Evolutionary conservation across 306 rosid species (phyloP).

Genomic region (Pyrus betulifolia): DNA sequence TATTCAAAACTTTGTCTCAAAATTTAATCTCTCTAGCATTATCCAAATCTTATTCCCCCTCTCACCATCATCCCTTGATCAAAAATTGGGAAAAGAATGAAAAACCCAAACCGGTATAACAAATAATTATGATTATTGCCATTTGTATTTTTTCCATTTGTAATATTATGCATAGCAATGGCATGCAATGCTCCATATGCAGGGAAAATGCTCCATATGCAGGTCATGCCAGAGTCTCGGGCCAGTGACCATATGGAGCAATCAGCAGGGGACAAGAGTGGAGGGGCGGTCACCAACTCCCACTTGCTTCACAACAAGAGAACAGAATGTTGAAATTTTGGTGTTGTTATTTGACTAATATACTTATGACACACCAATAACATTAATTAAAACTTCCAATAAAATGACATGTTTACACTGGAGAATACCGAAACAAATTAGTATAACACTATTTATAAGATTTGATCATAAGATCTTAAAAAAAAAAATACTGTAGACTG

Average conservation of each 20-base stretch:
- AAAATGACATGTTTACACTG: too few relatives aligned
- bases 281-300: slow-evolving; percentile 53
- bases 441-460: too few relatives aligned
- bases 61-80: background rate
- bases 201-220: background rate
- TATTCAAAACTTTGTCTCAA: too few relatives aligned
- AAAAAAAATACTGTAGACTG: fast-evolving
- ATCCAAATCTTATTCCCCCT: background rate
- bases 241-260: background rate
- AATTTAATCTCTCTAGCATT: too few relatives aligned
- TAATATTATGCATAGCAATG: background rate
- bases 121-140: background rate
- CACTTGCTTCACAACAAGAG: slow-evolving; percentile 67
- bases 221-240: background rate
- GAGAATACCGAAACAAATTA: too few relatives aligned
- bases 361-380: background rate
- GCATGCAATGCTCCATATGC: background rate
- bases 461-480: too few relatives aligned
- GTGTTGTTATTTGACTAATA: background rate
- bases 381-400: background rate
- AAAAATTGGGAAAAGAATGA: too few relatives aligned
- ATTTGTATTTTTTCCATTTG: background rate
- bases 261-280: slow-evolving; percentile 47
- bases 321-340: slow-evolving; percentile 53
- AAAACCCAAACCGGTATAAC: too few relatives aligned